phyloP scores from a whole-genome alignment of 2,329 filamentous ascomycete species.

The Alternaria triticimaculans region DNA sequence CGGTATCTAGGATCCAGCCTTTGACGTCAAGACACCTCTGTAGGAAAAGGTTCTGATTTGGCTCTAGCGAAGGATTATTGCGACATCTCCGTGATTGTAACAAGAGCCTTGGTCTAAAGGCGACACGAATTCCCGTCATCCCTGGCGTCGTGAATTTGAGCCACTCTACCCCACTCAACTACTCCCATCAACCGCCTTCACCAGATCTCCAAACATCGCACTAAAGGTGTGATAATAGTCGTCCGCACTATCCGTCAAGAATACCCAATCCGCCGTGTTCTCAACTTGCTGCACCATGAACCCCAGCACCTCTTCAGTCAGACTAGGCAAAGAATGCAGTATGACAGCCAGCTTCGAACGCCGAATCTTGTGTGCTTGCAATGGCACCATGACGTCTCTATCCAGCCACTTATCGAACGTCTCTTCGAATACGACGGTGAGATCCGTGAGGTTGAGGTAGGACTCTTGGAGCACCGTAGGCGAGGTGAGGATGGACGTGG shows the following conservation, averaged over 20 bases:
- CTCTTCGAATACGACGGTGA: conserved; percentile 44
- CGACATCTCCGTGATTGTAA: neutral
- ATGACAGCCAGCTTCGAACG: conserved; percentile 36
- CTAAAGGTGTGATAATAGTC: conserved; percentile 41
- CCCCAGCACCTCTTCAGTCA: conserved; percentile 30
- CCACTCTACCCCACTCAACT: neutral
- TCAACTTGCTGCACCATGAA: conserved; percentile 40
- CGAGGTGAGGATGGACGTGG: conserved; percentile 24
- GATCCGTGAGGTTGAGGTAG: conserved; percentile 40
- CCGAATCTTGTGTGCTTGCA: conserved; percentile 26
- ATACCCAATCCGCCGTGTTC: conserved; percentile 40
- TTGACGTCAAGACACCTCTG: too few species aligned
- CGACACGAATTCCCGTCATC: too few species aligned
- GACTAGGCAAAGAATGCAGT: conserved; percentile 34
- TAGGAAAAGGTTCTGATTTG: too few species aligned
- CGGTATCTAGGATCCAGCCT: neutral
- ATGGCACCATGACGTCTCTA: conserved; percentile 24
- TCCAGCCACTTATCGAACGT: conserved; percentile 39
- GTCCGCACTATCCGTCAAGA: conserved; percentile 34
- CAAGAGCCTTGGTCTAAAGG: neutral
- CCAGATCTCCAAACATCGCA: conserved; percentile 29
- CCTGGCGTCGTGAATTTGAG: neutral
- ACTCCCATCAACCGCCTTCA: conserved; percentile 18
- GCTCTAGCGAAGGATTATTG: too few species aligned
- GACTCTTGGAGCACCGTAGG: conserved; percentile 25